Evolutionary conservation across 2,329 filamentous ascomycete species (phyloP).

Genomic region (Trichoderma sp.): DNA sequence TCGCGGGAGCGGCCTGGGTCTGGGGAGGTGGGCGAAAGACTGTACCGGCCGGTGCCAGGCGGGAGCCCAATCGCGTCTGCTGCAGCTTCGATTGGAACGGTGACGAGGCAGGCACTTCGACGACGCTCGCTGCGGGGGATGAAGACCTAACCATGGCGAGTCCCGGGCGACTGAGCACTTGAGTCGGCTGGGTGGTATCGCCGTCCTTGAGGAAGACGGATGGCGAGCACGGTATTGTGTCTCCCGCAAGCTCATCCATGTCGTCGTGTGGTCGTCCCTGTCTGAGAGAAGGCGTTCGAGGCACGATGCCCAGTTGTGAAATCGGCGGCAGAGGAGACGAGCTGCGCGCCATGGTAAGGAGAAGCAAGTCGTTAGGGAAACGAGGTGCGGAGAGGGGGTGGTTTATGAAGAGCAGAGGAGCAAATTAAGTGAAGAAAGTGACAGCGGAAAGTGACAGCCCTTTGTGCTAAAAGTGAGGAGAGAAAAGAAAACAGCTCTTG

Average conservation of each 20-base stretch:
- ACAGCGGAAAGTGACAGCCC: conserved; percentile 10
- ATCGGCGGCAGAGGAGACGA: conserved; percentile 42
- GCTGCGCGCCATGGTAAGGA: conserved; percentile 36
- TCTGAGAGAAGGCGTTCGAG: conserved; percentile 37
- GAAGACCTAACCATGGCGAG: conserved; percentile 44
- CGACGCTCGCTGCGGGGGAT: conserved; percentile 48
- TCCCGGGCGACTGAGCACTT: conserved; percentile 49
- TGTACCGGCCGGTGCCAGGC: conserved; percentile 78
- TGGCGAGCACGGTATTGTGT: conserved; percentile 53
- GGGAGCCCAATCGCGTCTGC: conserved; percentile 48
- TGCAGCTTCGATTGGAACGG: conserved; percentile 58
- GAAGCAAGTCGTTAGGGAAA: conserved; percentile 13
- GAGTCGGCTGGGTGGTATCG: conserved; percentile 51
- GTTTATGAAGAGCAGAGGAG: background rate
- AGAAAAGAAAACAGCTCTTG: background rate
- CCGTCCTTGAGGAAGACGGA: conserved; percentile 42
- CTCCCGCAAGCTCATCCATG: conserved; percentile 50
- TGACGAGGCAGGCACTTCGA: conserved; percentile 91
- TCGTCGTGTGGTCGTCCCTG: conserved; percentile 40
- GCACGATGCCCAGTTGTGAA: conserved; percentile 37
- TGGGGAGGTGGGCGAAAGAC: conserved; percentile 60
- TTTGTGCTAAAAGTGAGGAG: background rate
- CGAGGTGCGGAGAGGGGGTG: background rate
- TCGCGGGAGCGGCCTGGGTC: conserved; percentile 36
- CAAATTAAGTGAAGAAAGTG: conserved; percentile 14